phyloP scores from a whole-genome alignment of 257 asterid species.

The Scutellaria minor region DNA sequence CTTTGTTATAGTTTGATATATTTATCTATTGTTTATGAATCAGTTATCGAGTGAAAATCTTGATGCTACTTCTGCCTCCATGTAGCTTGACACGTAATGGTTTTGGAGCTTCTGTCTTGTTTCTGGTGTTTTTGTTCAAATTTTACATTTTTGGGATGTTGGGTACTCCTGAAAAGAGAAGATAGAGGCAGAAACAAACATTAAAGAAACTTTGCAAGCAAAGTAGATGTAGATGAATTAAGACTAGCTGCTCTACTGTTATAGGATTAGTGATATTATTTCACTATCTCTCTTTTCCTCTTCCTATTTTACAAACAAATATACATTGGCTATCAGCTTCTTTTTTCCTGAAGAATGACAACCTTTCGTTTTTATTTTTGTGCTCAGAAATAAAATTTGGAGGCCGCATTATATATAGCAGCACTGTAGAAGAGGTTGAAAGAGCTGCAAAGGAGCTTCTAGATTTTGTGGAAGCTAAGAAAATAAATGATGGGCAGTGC shows the following conservation, averaged over 20 bases:
- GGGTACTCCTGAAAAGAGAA: conserved; percentile 7
- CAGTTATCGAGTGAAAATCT: conserved; percentile 3
- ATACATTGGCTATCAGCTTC: conserved; percentile 1
- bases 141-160: not conserved
- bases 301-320: not conserved
- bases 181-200: not conserved
- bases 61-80: not conserved
- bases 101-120: not conserved
- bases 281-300: too few relatives aligned
- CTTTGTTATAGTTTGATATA: not conserved
- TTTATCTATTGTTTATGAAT: not conserved
- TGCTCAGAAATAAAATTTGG: conserved; percentile 60
- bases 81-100: not conserved
- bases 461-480: conserved; percentile 66
- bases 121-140: not conserved
- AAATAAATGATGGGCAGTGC: conserved; percentile 54
- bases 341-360: conserved; percentile 19
- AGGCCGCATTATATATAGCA: conserved; percentile 74
- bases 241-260: not conserved
- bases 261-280: too few relatives aligned
- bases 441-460: conserved; percentile 77
- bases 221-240: not conserved
- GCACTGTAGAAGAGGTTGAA: conserved; percentile 77
- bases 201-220: not conserved
- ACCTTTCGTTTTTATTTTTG: conserved; percentile 1